Evolutionary conservation across 495 filamentous ascomycete genomes (phyloP), one percentile per base, ranked within the genome.

Genomic region (Podospora fimiseda): DNA sequence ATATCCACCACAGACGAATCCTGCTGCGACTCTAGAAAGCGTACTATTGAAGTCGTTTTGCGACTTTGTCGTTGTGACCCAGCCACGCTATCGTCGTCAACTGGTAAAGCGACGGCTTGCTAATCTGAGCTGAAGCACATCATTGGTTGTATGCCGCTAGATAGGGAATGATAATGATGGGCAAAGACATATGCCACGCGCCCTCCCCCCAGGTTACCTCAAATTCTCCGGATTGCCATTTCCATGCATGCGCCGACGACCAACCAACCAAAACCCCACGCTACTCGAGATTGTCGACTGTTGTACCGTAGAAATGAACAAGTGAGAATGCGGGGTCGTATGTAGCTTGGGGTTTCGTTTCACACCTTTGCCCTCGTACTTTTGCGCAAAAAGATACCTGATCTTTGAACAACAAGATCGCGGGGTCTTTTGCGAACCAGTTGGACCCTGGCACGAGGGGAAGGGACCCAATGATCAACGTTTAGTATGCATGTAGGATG

Each of bases 321-420:
- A n/a, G n/a, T n/a, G 23, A 20, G 13, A 41, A 55, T 55, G 53
- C 53, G 53, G 53, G 53, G 53, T 55, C 52, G 23, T 33, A n/a
- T n/a, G n/a, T n/a, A n/a, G n/a, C n/a, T 30, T 46, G 40, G 47
- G 27, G 11, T 47, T 40, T n/a, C 19, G 53, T 45, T 55, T 50
- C 53, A 55, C 41, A 45, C 36, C 30, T 27, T 38, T 45, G 40
- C 45, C 33, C 43, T 37, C 9, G 7, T n/a, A n/a, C n/a, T n/a
- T n/a, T n/a, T n/a, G n/a, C n/a, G n/a, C n/a, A n/a, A n/a, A n/a
- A n/a, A n/a, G n/a, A n/a, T n/a, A n/a, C n/a, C n/a, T n/a, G n/a
- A n/a, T n/a, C n/a, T n/a, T n/a, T n/a, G n/a, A n/a, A n/a, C n/a
- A 36, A 15, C 27, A 6, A 11, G 42, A 55, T 46, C 47, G 53